Evolutionary conservation across 2,329 filamentous ascomycete genomes (phyloP).

Genomic region (Ophiostoma novo-ulmi): DNA sequence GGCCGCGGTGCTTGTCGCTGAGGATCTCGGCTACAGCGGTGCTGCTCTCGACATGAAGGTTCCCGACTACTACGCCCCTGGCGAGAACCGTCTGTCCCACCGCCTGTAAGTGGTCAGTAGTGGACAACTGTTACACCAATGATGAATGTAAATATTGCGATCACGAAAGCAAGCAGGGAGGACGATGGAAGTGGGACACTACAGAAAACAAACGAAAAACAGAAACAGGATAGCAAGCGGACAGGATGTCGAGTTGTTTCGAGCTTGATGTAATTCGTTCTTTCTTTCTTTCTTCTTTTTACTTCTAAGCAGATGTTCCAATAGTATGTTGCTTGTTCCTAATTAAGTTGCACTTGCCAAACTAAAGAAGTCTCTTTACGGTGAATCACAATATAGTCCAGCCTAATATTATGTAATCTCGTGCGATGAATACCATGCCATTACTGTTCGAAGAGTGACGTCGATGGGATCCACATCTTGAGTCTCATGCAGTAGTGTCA

Average conservation of each 20-base stretch:
- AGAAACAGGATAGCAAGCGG: background rate
- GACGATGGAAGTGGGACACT: background rate
- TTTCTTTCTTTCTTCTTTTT: background rate
- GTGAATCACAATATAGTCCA: background rate
- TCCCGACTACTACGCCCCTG: slow-evolving; percentile 56
- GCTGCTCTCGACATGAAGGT: slow-evolving; percentile 72
- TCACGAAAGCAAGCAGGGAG: background rate
- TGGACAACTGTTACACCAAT: background rate
- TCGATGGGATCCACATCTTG: background rate
- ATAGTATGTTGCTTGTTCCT: background rate
- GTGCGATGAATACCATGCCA: background rate
- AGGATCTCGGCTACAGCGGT: slow-evolving; percentile 70
- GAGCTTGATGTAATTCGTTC: background rate
- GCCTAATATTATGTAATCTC: background rate
- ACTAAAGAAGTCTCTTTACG: background rate
- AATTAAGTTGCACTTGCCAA: background rate
- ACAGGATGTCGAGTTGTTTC: background rate
- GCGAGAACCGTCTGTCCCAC: slow-evolving; percentile 39
- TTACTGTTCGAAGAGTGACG: background rate
- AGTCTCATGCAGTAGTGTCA: background rate
- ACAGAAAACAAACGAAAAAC: background rate
- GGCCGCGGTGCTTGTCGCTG: slow-evolving; percentile 61
- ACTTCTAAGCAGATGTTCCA: slow-evolving; percentile 3
- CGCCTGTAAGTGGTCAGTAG: slow-evolving; percentile 36
- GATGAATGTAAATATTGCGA: background rate